Evolutionary conservation across 345 rosid species (phyloP).

Genomic region (Eutrema japonicum): DNA sequence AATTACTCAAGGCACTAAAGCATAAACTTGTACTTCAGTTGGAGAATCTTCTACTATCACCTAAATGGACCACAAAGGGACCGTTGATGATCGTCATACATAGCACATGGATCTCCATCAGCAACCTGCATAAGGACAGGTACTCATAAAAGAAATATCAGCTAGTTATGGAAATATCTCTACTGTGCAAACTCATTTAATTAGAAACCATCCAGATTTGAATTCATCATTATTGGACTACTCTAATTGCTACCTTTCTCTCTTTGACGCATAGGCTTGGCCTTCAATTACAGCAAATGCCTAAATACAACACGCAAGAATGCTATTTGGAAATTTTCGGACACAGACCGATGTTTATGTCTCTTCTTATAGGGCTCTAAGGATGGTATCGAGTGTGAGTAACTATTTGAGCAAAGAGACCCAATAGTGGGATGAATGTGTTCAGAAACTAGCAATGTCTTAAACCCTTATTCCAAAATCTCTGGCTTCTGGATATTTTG

Average conservation of each 20-base stretch:
- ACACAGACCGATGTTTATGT: conserved; percentile 66
- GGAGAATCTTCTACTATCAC: conserved; percentile 23
- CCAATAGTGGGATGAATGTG: conserved; percentile 1
- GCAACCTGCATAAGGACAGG: conserved; percentile 25
- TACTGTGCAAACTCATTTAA: conserved; percentile 13
- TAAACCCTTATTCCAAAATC: conserved; percentile 12
- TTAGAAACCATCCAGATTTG: neutral
- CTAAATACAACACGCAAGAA: conserved; percentile 5
- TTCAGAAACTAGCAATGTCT: conserved; percentile 1
- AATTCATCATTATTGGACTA: conserved; percentile 15
- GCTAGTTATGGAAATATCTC: conserved; percentile 15
- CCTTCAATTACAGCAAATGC: conserved; percentile 29
- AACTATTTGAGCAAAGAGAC: conserved; percentile 17
- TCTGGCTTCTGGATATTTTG: neutral
- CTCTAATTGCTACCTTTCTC: conserved; percentile 27
- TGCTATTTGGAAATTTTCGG: conserved; percentile 60
- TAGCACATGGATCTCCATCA: conserved; percentile 29
- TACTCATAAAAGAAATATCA: conserved; percentile 9
- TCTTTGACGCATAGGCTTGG: conserved; percentile 16
- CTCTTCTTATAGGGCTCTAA: conserved; percentile 72
- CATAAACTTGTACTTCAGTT: conserved; percentile 18
- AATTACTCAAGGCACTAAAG: conserved; percentile 20
- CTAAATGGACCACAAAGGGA: conserved; percentile 10
- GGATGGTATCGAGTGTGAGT: conserved; percentile 59
- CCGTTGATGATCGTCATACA: conserved; percentile 15